These are phyloP conservation scores for Fusarium sp. DNA, from an alignment of 2,329 filamentous ascomycete species.

Conservation along the genomic window DNA sequence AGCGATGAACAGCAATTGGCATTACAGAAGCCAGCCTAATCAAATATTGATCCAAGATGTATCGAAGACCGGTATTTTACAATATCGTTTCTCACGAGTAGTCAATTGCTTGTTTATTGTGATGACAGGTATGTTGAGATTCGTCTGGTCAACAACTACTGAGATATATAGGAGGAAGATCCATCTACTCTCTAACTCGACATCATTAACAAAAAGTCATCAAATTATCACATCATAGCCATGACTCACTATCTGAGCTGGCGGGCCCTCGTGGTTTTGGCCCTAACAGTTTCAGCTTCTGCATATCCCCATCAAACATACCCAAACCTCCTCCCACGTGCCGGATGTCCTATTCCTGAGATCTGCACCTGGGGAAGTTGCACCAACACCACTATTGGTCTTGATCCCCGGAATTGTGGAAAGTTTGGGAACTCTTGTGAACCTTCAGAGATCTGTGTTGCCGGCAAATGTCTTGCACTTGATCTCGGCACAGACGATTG, in stretches of 20 bases:
- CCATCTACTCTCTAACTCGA: neutral
- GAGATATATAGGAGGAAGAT: neutral
- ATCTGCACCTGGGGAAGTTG: conserved; percentile 26
- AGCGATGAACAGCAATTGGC: neutral
- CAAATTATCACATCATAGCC: neutral
- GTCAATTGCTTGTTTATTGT: neutral
- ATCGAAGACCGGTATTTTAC: neutral
- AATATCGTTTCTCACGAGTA: neutral
- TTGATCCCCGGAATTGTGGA: conserved; percentile 28
- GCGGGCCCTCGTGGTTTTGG: conserved; percentile 7
- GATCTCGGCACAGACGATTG: conserved; percentile 2
- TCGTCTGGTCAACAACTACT: neutral
- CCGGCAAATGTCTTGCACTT: conserved; percentile 14
- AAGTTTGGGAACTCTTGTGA: conserved; percentile 13
- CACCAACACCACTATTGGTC: conserved; percentile 31
- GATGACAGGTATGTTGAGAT: neutral
- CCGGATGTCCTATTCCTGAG: conserved; percentile 17
- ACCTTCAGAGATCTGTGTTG: conserved; percentile 27
- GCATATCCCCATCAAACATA: conserved; percentile 5
- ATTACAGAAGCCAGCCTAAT: neutral
- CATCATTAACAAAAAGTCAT: neutral
- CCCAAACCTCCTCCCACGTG: conserved; percentile 5
- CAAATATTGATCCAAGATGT: neutral
- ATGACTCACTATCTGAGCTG: conserved; percentile 24
- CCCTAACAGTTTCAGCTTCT: neutral